A percentile compares a stretch with the other conserved stretches of the same genome.
These are phyloP conservation scores for Globisporangium yorkense DNA, from an alignment of 352 stramenopile genomes.

Conservation along the genomic window DNA sequence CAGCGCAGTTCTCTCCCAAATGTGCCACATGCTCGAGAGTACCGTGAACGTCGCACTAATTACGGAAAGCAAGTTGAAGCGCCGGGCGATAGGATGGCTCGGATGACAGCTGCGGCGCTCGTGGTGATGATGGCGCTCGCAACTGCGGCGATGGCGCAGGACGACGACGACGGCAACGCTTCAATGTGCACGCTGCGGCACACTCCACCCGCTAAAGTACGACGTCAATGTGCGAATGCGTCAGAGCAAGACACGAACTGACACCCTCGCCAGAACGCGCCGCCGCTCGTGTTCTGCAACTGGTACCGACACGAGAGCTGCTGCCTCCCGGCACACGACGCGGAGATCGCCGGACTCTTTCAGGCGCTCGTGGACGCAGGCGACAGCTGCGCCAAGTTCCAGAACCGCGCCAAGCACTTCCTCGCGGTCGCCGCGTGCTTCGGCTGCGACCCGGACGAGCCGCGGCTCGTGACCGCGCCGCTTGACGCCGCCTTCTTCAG, in stretches of 20 bases:
- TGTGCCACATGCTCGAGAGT: no score
- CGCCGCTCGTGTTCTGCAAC: conserved; percentile 71
- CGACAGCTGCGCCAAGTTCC: conserved; percentile 59
- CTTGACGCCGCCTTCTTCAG: conserved; percentile 57
- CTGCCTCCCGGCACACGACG: conserved; percentile 61
- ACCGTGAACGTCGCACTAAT: no score
- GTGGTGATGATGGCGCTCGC: background rate
- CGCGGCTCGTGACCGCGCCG: conserved; percentile 30
- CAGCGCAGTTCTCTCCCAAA: background rate
- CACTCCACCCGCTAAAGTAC: background rate
- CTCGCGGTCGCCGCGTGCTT: conserved; percentile 40
- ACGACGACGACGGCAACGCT: background rate
- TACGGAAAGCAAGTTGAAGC: background rate
- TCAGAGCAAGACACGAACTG: background rate
- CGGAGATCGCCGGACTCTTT: conserved; percentile 56
- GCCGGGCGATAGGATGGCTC: no score
- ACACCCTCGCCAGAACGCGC: conserved; percentile 29
- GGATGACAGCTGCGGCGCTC: no score
- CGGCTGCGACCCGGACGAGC: conserved; percentile 35
- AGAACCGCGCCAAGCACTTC: conserved; percentile 59
- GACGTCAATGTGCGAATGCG: background rate
- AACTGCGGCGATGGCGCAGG: background rate
- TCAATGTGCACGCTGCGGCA: background rate
- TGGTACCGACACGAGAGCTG: conserved; percentile 60
- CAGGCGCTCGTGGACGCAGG: conserved; percentile 55